Evolutionary conservation across 495 filamentous ascomycete species (phyloP), one percentile per base, ranked within the genome.

Genomic region (Neurospora africana): DNA sequence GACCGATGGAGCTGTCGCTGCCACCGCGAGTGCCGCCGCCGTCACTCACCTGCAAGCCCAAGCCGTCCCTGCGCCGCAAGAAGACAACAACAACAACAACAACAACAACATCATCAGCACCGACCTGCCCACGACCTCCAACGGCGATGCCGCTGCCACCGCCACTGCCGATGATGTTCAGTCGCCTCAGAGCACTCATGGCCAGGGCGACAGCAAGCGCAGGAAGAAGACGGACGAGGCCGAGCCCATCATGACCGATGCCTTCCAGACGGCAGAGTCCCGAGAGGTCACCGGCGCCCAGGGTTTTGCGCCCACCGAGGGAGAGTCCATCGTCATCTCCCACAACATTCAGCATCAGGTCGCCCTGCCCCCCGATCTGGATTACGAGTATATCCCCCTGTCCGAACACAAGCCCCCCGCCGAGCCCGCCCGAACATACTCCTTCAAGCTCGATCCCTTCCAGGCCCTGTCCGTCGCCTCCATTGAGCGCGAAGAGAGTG

Each of bases 291-390:
- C 90, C 39, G 91, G 89, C 5, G 90, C 92, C 8, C 89, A 90
- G 70, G 95, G 94, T n/a, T 87, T 98, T 40, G 91, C 93, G 75
- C 82, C 86, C 13, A 81, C 85, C n/a, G 81, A 81, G 68, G 74
- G 69, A 21, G 80, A 81, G 38, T 88, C 92, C 21, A 88, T 99
- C 65, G 88, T 95, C 33, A 82, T 99, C 30, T 94, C 92, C 19
- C 96, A 98, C 83, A 97, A 99, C 84, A 95, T 99, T 74, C 93
- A 96, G 78, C 95, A 99, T 87, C 94, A 99, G 82, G 95, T 98
- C 73, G 93, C 95, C 35, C 86, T 98, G 39, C 95, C 95, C 2
- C 93, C 93, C 5, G 91, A 95, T 78, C 80, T 86, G 41, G 83
- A 86, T 75, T 97, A 97, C 84, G 90, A 92, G 73, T 99, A 98